Base-by-base conservation (phyloP, 495 filamentous ascomycete genomes). In the Chaetomium fimeti region DNA sequence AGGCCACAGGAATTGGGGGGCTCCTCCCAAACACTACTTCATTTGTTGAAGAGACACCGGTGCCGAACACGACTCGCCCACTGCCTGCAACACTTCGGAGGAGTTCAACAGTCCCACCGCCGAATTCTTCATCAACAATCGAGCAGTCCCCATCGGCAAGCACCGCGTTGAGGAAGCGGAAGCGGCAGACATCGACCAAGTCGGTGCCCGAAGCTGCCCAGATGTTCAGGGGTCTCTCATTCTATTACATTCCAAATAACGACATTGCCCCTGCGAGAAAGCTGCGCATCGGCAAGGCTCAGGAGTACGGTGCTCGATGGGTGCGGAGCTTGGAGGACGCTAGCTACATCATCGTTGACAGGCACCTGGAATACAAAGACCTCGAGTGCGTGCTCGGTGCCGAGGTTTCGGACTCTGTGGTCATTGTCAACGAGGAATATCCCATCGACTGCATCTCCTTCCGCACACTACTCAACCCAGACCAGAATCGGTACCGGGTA, bases 311-410 rank as follows among this genome's bases (percentile, higher is more conserved):
- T 29, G 93, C 87, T 6, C 76, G 72, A 24, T 79, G 79, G 78
- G 74, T 72, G 48, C 62, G 74, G 38, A 62, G 70, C 4, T 13
- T 77, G 22, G 56, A 58, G 28, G 74, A 60, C 0, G 82, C 84
- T 8, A 92, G 86, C 0, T 92, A 96, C 77, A 79, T 96, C 60
- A 83, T 98, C 63, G 89, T 91, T 5, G 94, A 97, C 69, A 89
- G 87, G 57, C 75, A 74, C 1, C 71, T 94, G 54, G 79, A 74
- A 4, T 93, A 86, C 67, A 73, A 79, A 7, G 84, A 94, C 63
- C 77, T 97, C n/a, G 66, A 89, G 22, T 78, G 74, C 40, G 78
- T 83, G 59, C 75, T 95, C 9, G 83, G 84, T 28, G 57, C 82
- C 7, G 71, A 79, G 8, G 67, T 87, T 40, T 79, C 84, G 4